Base-by-base conservation (phyloP, 2,329 filamentous ascomycete genomes). In the Podosphaera leucotricha region DNA sequence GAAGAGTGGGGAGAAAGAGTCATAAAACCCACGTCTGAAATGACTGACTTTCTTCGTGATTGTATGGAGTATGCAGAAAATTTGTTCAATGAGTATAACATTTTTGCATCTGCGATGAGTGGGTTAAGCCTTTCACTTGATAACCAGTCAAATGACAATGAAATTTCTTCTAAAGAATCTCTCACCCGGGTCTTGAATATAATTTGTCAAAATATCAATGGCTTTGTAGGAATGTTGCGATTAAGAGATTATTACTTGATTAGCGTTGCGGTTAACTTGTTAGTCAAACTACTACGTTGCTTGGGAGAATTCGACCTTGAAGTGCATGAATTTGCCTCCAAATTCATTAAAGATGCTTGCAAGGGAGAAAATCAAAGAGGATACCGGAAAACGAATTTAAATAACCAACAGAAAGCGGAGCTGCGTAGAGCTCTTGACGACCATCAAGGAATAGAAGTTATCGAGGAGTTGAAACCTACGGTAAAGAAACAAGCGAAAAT, bases 1-100 rank as follows among this genome's bases (percentile, higher is more conserved):
- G 85, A 93, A 56, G 64, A 65, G 10, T 98, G 90, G 90, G 84
- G 83, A 50, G 65, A 49, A 33, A 49, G 51, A 41, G 62, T 81
- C n/a, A 65, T 75, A 46, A 70, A 68, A 41, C 63, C 45, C 61
- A 66, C 45, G 59, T 44, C 49, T 18, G 66, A 73, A 44, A 86
- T 98, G 82, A 78, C 85, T 54, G 77, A 93, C 46, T 94, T 95
- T 55, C 94, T 86, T 57, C 77, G 90, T 51, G 84, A 93, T 56
- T 81, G 82, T 13, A 98, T 98, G 73, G 84, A 95, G 54, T 81
- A 93, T 55, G 86, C 87, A 0, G 82, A 92, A 55, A 70, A 72
- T 30, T 68, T 93, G 1, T 81, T 95, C 55, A 77, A 82, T 36
- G 77, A 93, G 53, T 90, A 92, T 58, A 77, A 76, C 43, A 71